Base-by-base conservation (phyloP, 106 monocot species). In the Dendrobium catenatum region DNA sequence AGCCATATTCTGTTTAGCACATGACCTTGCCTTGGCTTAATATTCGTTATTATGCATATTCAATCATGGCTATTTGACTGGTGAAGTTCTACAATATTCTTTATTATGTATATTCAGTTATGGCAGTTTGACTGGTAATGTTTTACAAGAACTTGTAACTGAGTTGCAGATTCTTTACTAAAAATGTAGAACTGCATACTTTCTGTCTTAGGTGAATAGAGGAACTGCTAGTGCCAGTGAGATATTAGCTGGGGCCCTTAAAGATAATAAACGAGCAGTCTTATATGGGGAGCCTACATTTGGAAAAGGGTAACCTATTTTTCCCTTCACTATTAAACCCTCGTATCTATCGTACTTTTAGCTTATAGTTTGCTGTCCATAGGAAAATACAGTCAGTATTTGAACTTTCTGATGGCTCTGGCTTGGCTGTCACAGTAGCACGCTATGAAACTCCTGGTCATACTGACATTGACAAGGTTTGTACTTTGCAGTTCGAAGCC, bases 191-290 rank as follows among this genome's bases (percentile, higher is more conserved):
- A 70, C 1, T 13, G 33, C 27, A 31, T 70, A 31, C 29, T 80
- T 68, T 37, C 79, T 70, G 44, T 81, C 74, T 42, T 84, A 99
- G 98, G 98, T 99, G 43, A 99, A 99, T 77, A 92, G 84, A 86
- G 98, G 98, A 85, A 99, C 98, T 80, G 98, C 98, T 73, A 99
- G 98, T 85, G 98, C 95, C 80, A 99, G 98, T 84, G 98, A 99
- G 81, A 99, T 99, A 67, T 80, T 99, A 78, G 98, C 98, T 78
- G 98, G 98, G 68, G 98, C 98, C 43, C 87, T 99, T 9, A 99
- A 99, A 84, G 98, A 99, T 82, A 99, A 99, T 68, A 99, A 91
- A 76, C 84, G 98, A 86, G 98, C 98, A 80, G 85, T 99, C 29
- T 42, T 99, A 70, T 95, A 85, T 91, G 98, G 98, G 20, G 98